A percentile compares a stretch with the other conserved stretches of the same genome.
Conservation (phyloP, 1,139 yeast genomes). For the Candida pseudoviswanathii region DNA sequence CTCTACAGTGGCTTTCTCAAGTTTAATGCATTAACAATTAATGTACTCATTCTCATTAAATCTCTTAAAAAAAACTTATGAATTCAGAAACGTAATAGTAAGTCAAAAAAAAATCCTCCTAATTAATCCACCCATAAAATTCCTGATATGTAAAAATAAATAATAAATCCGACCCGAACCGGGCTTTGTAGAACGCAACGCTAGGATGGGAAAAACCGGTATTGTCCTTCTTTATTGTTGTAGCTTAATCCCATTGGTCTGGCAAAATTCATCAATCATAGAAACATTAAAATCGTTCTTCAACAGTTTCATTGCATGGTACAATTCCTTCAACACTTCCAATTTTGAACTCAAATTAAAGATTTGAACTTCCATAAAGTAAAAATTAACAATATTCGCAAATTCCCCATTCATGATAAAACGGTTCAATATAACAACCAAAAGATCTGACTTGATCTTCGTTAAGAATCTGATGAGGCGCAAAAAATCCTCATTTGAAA, state of each 20-base stretch:
- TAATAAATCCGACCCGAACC: background rate
- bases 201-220: background rate
- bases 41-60: background rate
- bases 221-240: background rate
- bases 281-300: conserved; percentile 3
- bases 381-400: conserved; percentile 28
- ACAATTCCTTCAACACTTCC: conserved; percentile 21
- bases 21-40: background rate
- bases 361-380: conserved; percentile 30
- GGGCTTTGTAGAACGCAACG: background rate
- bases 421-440: conserved; percentile 33
- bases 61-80: background rate
- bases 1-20: background rate
- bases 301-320: conserved; percentile 8
- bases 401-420: conserved; percentile 21
- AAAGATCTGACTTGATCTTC: conserved; percentile 23
- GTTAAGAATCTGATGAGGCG: conserved; percentile 32
- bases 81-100: background rate
- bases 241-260: conserved; percentile 5
- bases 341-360: conserved; percentile 19
- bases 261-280: conserved; percentile 6
- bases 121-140: background rate
- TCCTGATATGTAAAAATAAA: background rate
- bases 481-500: conserved; percentile 27
- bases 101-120: background rate